Evolutionary conservation across 1,284 basidiomycete species (phyloP), one percentile per base, ranked within the genome.

Genomic region (Fomitopsis betulina): DNA sequence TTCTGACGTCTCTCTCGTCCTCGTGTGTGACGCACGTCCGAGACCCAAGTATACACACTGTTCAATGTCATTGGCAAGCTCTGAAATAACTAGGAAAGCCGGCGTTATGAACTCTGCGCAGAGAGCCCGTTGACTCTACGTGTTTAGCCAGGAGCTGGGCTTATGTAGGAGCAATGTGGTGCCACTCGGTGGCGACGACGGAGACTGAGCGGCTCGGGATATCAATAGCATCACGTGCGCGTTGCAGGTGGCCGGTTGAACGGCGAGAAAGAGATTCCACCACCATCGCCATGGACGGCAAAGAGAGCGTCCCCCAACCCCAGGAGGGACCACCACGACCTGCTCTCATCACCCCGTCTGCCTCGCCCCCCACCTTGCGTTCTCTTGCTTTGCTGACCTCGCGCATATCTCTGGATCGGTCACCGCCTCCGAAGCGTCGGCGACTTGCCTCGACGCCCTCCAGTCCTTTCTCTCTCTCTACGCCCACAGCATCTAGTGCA

Each of bases 371-470:
- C 21, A 58, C 60, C 49, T 68, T 68, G n/a, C 66, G 66, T 15
- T 33, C 62, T 23, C 57, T 40, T 49, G 45, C 60, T 8, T 47
- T 37, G 7, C 55, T 60, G 1, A 58, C 58, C 19, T 58, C 60
- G 35, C 58, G 47, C 51, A 43, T 50, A 47, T 53, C 54, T 1
- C 63, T 70, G 30, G 72, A 75, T 60, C 67, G 63, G 39, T 63
- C 70, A n/a, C 73, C 75, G n/a, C 70, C 71, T 51, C 7, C 68
- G 47, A 80, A 79, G 62, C 74, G 75, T 55, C 64, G 63, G 9
- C 73, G 78, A 43, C 70, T 74, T 35, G 66, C 71, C 30, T 63
- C 66, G 15, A 71, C 70, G 7, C 67, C 70, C 1, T 70, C 70
- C 19, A 65, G 64, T 30, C 63, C 65, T 6, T 60, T 63, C 15